A percentile compares a stretch with the other conserved stretches of the same genome.
Conservation (phyloP, 1,139 yeast genomes). For the Saccharomyces uvarum region DNA sequence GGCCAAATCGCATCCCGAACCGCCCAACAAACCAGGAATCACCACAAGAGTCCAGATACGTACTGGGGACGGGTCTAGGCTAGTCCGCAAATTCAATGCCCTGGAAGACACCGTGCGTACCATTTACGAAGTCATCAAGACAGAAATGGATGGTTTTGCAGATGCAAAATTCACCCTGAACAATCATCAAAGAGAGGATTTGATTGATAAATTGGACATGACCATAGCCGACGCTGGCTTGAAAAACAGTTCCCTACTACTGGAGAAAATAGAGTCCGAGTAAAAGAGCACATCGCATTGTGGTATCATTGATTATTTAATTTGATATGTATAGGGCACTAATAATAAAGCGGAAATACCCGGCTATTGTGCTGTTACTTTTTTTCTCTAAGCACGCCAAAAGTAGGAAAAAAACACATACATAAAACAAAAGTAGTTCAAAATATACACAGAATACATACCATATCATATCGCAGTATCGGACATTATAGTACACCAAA, state of each 20-base stretch:
- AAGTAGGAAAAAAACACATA: not conserved
- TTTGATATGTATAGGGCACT: not conserved
- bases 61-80: constrained; percentile 75
- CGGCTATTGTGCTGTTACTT: not conserved
- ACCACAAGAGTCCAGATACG: constrained; percentile 81
- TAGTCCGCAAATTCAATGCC: constrained; percentile 60
- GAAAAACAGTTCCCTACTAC: constrained; percentile 69
- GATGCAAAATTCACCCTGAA: constrained; percentile 54
- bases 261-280: constrained; percentile 40
- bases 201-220: constrained; percentile 49
- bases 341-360: not conserved
- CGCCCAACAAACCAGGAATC: constrained; percentile 44
- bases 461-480: not conserved
- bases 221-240: constrained; percentile 72
- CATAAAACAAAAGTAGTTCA: not conserved
- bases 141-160: constrained; percentile 39
- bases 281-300: constrained; percentile 1
- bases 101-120: constrained; percentile 50
- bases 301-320: not conserved
- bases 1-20: constrained; percentile 53
- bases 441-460: not conserved
- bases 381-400: not conserved
- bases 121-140: constrained; percentile 53
- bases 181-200: constrained; percentile 53
- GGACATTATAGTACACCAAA: not conserved